Evolutionary conservation across 352 stramenopile genomes (phyloP).

Genomic region (Pythium periplocum): DNA sequence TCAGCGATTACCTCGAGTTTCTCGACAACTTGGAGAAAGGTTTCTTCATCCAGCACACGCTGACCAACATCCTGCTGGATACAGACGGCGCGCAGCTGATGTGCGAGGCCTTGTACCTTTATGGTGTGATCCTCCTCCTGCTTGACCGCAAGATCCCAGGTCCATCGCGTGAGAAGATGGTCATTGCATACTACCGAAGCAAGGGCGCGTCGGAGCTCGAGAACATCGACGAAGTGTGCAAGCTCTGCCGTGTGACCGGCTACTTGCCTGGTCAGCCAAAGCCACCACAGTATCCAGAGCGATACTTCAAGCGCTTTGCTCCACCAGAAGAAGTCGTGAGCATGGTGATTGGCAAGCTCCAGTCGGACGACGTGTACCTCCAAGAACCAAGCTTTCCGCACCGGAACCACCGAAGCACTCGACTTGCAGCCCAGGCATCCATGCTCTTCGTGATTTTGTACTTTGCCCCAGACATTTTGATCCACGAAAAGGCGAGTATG

Average conservation of each 20-base stretch:
- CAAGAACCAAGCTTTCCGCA: conserved; percentile 90
- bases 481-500: conserved; percentile 90
- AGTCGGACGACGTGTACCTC: conserved; percentile 94
- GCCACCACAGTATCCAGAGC: conserved; percentile 83
- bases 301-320: conserved; percentile 86
- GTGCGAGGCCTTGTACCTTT: conserved; percentile 93
- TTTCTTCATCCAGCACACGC: conserved; percentile 95
- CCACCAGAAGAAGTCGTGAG: conserved; percentile 85
- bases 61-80: conserved; percentile 93
- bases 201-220: conserved; percentile 86
- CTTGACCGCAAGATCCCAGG: conserved; percentile 90
- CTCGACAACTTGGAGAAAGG: conserved; percentile 89
- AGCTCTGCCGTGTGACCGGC: conserved; percentile 86
- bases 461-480: conserved; percentile 90
- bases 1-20: conserved; percentile 91
- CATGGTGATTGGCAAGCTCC: conserved; percentile 91
- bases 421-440: conserved; percentile 87
- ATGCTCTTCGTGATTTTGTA: conserved; percentile 96
- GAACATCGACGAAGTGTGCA: conserved; percentile 91
- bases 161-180: conserved; percentile 88
- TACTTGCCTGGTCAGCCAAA: conserved; percentile 83
- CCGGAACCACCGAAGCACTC: conserved; percentile 89
- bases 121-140: conserved; percentile 92
- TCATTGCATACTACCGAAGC: conserved; percentile 86
- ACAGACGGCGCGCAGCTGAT: conserved; percentile 92